Percentiles rank a stretch among this genome's conserved stretches.
phyloP scores from a whole-genome alignment of 2,329 filamentous ascomycete species.

The Cladosporium oxysporum region DNA sequence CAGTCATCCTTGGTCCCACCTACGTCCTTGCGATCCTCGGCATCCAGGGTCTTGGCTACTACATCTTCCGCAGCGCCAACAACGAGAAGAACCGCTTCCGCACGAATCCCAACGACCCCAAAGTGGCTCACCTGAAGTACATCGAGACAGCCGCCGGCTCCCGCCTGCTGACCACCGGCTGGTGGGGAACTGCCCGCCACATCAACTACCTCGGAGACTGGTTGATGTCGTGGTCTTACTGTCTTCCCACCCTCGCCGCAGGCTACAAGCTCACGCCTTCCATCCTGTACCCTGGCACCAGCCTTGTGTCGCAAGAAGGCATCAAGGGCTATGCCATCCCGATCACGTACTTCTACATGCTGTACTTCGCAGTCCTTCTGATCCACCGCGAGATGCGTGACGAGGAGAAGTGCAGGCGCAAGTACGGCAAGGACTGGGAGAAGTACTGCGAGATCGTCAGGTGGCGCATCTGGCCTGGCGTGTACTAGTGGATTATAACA shows the following conservation, averaged over 20 bases:
- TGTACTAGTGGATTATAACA: constrained; percentile 61
- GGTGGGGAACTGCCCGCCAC: constrained; percentile 90
- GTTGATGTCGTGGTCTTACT: constrained; percentile 91
- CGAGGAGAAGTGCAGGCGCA: constrained; percentile 84
- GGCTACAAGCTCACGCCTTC: constrained; percentile 72
- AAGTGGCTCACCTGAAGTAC: constrained; percentile 76
- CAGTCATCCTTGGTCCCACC: constrained; percentile 70
- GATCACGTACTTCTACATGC: constrained; percentile 90
- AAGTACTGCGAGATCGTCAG: constrained; percentile 80
- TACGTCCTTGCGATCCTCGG: constrained; percentile 66
- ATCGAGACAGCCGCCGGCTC: constrained; percentile 83
- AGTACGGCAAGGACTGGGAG: constrained; percentile 93
- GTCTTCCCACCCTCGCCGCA: constrained; percentile 79
- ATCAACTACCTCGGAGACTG: constrained; percentile 97
- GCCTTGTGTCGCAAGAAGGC: constrained; percentile 59
- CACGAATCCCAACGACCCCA: constrained; percentile 78
- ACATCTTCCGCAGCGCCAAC: constrained; percentile 91
- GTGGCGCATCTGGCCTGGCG: constrained; percentile 78
- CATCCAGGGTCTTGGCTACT: constrained; percentile 74
- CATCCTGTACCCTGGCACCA: constrained; percentile 57
- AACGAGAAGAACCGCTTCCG: constrained; percentile 94
- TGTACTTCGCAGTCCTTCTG: constrained; percentile 86
- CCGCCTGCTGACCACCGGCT: constrained; percentile 78
- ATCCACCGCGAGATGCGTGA: constrained; percentile 85
- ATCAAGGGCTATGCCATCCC: constrained; percentile 81